Conservation (phyloP, 75 land plant genomes). For the Pinus taeda region DNA sequence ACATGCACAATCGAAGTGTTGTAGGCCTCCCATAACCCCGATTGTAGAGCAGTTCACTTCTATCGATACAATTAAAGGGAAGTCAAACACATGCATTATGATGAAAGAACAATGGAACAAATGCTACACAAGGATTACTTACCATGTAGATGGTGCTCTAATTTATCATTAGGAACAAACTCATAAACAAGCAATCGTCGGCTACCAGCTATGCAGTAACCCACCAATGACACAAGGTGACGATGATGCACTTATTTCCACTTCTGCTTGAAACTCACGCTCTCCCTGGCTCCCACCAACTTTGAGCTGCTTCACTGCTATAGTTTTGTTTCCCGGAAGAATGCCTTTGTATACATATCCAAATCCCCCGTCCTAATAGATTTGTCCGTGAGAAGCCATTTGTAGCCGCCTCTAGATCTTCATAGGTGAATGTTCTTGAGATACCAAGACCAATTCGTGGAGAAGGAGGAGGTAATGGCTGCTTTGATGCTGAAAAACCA, state of each 20-base stretch:
- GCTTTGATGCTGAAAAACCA: constrained; percentile 9
- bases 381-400: constrained; percentile 45
- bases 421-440: constrained; percentile 38
- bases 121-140: neutral
- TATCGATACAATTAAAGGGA: no score
- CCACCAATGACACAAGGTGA: constrained; percentile 89
- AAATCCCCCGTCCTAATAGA: constrained; percentile 70
- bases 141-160: constrained; percentile 79
- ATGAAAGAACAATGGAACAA: no score
- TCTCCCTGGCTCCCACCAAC: constrained; percentile 86
- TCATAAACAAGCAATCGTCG: constrained; percentile 86
- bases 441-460: constrained; percentile 21
- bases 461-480: constrained; percentile 25
- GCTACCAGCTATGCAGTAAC: constrained; percentile 70
- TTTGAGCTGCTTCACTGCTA: constrained; percentile 85
- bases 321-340: constrained; percentile 48
- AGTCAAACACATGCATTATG: no score
- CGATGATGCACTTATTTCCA: constrained; percentile 90
- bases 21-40: no score
- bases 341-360: constrained; percentile 83
- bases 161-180: constrained; percentile 79
- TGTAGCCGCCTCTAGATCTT: constrained; percentile 49
- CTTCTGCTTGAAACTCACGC: constrained; percentile 86
- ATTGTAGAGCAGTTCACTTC: no score
- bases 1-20: no score